A percentile compares a stretch with the other conserved stretches of the same genome.
phyloP scores from a whole-genome alignment of 495 filamentous ascomycete species.

The Cairneyella variabilis region DNA sequence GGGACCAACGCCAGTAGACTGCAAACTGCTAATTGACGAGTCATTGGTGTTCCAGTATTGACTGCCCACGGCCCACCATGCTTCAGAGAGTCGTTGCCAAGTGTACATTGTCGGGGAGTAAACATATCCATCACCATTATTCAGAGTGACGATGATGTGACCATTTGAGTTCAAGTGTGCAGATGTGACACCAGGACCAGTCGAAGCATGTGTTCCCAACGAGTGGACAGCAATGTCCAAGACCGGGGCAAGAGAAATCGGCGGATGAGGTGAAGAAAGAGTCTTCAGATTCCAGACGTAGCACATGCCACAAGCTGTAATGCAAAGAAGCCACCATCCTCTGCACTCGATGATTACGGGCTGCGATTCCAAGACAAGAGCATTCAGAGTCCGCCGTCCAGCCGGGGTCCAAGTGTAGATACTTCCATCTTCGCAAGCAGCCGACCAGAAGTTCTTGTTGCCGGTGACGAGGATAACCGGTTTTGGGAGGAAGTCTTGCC shows the following conservation, averaged over 20 bases:
- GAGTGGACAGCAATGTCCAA: constrained; percentile 80
- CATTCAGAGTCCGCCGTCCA: constrained; percentile 79
- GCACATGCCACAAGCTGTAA: constrained; percentile 83
- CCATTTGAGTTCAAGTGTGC: constrained; percentile 87
- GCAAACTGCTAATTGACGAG: constrained; percentile 71
- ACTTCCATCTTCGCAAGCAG: constrained; percentile 90
- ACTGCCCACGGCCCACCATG: constrained; percentile 97
- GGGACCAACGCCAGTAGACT: constrained; percentile 60
- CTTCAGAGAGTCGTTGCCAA: constrained; percentile 93
- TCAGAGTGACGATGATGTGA: constrained; percentile 75
- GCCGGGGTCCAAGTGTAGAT: constrained; percentile 92
- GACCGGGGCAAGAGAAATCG: constrained; percentile 83
- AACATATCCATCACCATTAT: constrained; percentile 87
- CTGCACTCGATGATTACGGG: constrained; percentile 89
- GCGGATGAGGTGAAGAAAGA: constrained; percentile 81
- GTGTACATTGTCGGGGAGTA: constrained; percentile 78
- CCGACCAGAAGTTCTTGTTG: constrained; percentile 86
- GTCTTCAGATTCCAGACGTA: constrained; percentile 91
- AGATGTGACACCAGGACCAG: constrained; percentile 77
- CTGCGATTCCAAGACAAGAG: constrained; percentile 83
- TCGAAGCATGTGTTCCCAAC: constrained; percentile 62
- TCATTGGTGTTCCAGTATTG: constrained; percentile 99
- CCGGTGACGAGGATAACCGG: constrained; percentile 83
- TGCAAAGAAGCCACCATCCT: constrained; percentile 82
- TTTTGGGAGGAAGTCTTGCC: constrained; percentile 89